Evolutionary conservation across 2,329 filamentous ascomycete genomes (phyloP), one percentile per base, ranked within the genome.

Genomic region (Dactylellina cionopaga): DNA sequence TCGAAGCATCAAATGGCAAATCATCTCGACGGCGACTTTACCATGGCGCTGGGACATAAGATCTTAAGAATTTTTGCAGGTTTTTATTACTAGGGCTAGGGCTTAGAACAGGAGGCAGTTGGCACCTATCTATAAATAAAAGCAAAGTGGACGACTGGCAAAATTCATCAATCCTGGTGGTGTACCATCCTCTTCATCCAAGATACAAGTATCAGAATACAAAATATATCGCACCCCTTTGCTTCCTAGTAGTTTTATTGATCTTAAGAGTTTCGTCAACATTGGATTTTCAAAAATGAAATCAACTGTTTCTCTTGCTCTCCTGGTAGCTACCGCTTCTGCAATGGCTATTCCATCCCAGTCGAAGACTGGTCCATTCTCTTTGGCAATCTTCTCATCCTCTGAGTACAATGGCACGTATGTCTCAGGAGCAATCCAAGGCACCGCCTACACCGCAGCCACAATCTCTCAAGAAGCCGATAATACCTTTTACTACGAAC

Each of bases 401-500:
- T 6, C 22, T 17, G 29, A 62, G 11, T 70, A 56, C 17, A 63
- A 70, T 22, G 65, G 65, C 33, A 62, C 24, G 6, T 70, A 33
- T 25, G 31, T 70, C 33, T 13, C 49, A 7, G 49, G 39, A 27
- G 25, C 24, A 10, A 15, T 70, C 25, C 56, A 70, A 43, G 56
- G 33, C 6, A 47, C 47, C 11, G 41, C 56, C 29, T 51, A 62
- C 24, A 62, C 39, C 22, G 65, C 56, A 5, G 65, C 65, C 9
- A 54, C 39, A 1, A 24, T 70, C 22, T 62, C 65, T 3, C 35
- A 46, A 17, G 49, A 25, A 9, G 2, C 47, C 19, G 65, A 70
- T 29, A 46, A 35, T 9, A 56, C 43, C 22, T 70, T 70, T 25
- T 63, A 56, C 49, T 70, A 63, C 56, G 56, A 70, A 29, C 15